Conservation (phyloP, 2,329 filamentous ascomycete species). For the Colletotrichum graminicola region DNA sequence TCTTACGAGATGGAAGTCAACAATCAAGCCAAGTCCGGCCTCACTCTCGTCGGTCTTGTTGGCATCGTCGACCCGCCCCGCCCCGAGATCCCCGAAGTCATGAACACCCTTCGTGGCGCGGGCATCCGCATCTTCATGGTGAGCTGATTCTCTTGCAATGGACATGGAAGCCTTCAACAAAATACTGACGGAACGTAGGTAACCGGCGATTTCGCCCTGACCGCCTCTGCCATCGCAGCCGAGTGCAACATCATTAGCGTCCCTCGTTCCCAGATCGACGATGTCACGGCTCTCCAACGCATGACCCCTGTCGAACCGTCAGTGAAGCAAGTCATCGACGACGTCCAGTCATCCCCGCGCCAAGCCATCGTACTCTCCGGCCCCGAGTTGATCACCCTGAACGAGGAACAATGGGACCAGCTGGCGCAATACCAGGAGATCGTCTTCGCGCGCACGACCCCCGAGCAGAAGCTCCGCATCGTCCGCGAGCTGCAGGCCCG, state of each 20-base stretch:
- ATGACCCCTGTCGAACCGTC: slow-evolving; percentile 44
- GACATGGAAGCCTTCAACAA: no score
- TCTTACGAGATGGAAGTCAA: slow-evolving; percentile 69
- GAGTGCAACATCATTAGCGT: slow-evolving; percentile 79
- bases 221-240: slow-evolving; percentile 78
- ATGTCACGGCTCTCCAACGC: slow-evolving; percentile 64
- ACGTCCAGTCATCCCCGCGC: slow-evolving; percentile 45
- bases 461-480: slow-evolving; percentile 83
- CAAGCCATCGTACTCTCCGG: slow-evolving; percentile 74
- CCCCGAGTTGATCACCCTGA: slow-evolving; percentile 73
- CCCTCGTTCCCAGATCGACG: slow-evolving; percentile 61
- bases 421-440: slow-evolving; percentile 77
- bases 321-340: slow-evolving; percentile 34
- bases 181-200: slow-evolving; percentile 56
- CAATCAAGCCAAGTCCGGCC: slow-evolving; percentile 64
- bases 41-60: slow-evolving; percentile 80
- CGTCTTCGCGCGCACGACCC: slow-evolving; percentile 81
- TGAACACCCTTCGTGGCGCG: slow-evolving; percentile 75
- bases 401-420: slow-evolving; percentile 76
- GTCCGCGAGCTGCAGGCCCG: slow-evolving; percentile 79
- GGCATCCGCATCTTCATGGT: slow-evolving; percentile 85
- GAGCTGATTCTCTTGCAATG: slow-evolving; percentile 23
- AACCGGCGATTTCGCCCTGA: slow-evolving; percentile 82
- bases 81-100: slow-evolving; percentile 76
- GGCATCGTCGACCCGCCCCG: slow-evolving; percentile 84